These are phyloP conservation scores for Metarhizium rileyi DNA, from an alignment of 2,329 filamentous ascomycete species.

Conservation along the genomic window DNA sequence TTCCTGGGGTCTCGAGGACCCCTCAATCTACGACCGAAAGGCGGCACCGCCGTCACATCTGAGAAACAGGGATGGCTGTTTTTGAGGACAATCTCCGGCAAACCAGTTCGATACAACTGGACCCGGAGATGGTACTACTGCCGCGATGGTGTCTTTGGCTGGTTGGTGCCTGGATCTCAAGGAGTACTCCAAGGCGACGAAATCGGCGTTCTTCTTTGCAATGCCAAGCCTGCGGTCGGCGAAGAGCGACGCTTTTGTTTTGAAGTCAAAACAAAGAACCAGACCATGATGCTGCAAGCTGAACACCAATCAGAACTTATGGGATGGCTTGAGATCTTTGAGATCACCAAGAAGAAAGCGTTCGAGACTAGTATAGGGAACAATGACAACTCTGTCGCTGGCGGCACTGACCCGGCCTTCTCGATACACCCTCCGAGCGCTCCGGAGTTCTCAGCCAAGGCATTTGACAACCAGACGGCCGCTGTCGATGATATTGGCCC, in stretches of 20 bases:
- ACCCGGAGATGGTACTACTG: conserved; percentile 91
- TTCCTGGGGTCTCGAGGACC: conserved; percentile 67
- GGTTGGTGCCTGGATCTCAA: conserved; percentile 72
- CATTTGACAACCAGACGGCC: conserved; percentile 53
- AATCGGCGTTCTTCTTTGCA: conserved; percentile 89
- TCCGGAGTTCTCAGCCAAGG: conserved; percentile 81
- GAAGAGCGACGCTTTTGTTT: conserved; percentile 96
- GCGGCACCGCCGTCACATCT: conserved; percentile 38
- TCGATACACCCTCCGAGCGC: conserved; percentile 81
- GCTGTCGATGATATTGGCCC: conserved; percentile 39
- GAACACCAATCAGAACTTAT: conserved; percentile 89
- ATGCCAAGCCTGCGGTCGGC: conserved; percentile 78
- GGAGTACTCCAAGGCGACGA: conserved; percentile 94
- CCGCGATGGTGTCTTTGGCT: conserved; percentile 91
- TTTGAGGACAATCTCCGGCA: conserved; percentile 69
- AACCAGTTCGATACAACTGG: conserved; percentile 86
- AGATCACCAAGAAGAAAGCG: conserved; percentile 86
- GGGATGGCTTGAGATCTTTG: conserved; percentile 89
- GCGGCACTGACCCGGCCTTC: conserved; percentile 65
- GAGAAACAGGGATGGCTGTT: conserved; percentile 97
- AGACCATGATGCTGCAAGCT: conserved; percentile 78
- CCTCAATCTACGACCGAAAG: conserved; percentile 48
- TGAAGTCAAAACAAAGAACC: conserved; percentile 96
- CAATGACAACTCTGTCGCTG: conserved; percentile 35
- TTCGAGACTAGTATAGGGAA: conserved; percentile 61